Evolutionary conservation across 257 asterid genomes (phyloP), one percentile per base, ranked within the genome.

Genomic region (Plantago ovata): DNA sequence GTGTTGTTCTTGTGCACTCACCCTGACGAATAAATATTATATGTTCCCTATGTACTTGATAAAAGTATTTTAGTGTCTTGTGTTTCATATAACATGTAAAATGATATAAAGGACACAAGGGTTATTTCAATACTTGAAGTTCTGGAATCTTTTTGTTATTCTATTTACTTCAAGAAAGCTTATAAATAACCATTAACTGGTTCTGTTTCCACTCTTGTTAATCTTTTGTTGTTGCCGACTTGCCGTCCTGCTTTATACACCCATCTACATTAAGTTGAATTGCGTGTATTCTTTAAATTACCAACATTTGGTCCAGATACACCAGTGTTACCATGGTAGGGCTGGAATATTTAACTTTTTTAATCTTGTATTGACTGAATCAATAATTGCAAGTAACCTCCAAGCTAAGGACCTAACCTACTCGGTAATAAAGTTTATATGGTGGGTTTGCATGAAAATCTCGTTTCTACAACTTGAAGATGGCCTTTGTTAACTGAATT

Each of bases 381-480:
- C 9, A 15, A 43, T 46, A 15, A 7, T 46, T 46, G 12, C 49
- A 7, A 21, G 3, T 46, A 46, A 7, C 51, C 51, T 46, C 51
- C 51, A 43, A 1, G 13, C 18, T 16, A 46, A 46, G 23, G 51
- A 16, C 11, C 10, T 46, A 21, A 7, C n/a, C 4, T 28, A 9
- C 51, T 6, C 15, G 18, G 13, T 10, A 46, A 21, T 46, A 5
- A 14, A n/a, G 51, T 46, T 15, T n/a, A 45, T n/a, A 16, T n/a
- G 19, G 51, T 20, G 16, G 19, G 8, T n/a, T 0, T 19, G 15
- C 12, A 46, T 46, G 51, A 46, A 11, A 1, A 46, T 46, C 38
- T 45, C 21, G 38, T 38, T 55, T 36, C 39, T 36, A 41, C 43
- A 24, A 28, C 62, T 59, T 62, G 57, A 24, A n/a, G 22, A 18